Conservation (phyloP, 768 basidiomycete species). For the Mrakia blollopis region DNA sequence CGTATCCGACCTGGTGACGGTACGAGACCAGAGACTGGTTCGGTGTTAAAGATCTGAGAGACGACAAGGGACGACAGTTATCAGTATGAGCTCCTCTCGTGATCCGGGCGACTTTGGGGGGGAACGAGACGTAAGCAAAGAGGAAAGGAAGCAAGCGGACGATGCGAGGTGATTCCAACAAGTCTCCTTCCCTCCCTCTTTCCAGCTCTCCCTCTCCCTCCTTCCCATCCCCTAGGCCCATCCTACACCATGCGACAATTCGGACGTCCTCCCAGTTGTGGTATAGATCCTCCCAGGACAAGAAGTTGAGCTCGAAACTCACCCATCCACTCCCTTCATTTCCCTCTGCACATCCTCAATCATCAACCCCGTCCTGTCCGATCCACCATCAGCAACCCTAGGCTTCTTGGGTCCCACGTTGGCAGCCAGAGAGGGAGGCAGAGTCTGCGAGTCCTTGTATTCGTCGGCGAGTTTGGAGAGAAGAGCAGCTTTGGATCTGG, state of each 20-base stretch:
- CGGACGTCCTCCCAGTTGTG: too few relatives aligned
- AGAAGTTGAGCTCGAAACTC: not conserved
- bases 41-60: slow-evolving; percentile 8
- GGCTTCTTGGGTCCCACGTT: slow-evolving; percentile 66
- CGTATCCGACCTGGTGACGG: slow-evolving; percentile 44
- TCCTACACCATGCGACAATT: too few relatives aligned
- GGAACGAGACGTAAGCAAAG: too few relatives aligned
- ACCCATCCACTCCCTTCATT: not conserved
- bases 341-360: slow-evolving; percentile 25
- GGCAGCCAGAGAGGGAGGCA: slow-evolving; percentile 66
- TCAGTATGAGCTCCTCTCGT: not conserved
- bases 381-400: slow-evolving; percentile 43
- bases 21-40: slow-evolving; percentile 41
- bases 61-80: not conserved
- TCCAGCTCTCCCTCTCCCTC: not conserved
- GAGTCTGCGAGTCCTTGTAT: slow-evolving; percentile 76
- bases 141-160: too few relatives aligned
- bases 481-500: slow-evolving; percentile 47
- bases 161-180: too few relatives aligned
- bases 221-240: too few relatives aligned
- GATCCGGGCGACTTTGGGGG: too few relatives aligned
- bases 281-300: too few relatives aligned
- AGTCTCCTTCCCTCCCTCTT: not conserved
- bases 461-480: slow-evolving; percentile 84
- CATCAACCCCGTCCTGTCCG: slow-evolving; percentile 18